These are phyloP conservation scores for Poa pratensis DNA, from an alignment of 176 grass and related monocot genomes.

Conservation along the genomic window DNA sequence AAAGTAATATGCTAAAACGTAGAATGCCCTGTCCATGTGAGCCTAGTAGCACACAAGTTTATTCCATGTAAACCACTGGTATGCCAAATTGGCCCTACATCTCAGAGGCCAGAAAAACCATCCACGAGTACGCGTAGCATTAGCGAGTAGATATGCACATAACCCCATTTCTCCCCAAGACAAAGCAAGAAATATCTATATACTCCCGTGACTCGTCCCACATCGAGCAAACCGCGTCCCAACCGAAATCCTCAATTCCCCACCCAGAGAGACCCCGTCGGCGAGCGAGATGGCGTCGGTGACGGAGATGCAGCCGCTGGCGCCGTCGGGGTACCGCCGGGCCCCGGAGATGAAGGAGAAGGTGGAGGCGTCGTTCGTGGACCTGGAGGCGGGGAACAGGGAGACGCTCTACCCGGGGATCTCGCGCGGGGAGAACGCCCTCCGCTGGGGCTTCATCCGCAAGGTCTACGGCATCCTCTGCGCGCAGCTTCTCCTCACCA, in stretches of 20 bases:
- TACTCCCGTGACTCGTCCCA: background rate
- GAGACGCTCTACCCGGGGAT: slow-evolving; percentile 85
- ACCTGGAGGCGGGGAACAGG: slow-evolving; percentile 80
- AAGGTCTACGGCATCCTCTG: slow-evolving; percentile 99
- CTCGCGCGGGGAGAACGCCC: slow-evolving; percentile 80
- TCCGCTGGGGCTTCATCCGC: slow-evolving; percentile 98
- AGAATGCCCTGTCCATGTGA: too few species aligned
- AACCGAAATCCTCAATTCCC: slow-evolving; percentile 40
- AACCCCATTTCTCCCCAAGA: background rate
- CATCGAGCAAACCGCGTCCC: slow-evolving; percentile 24
- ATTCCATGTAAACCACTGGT: too few species aligned
- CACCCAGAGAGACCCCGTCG: background rate
- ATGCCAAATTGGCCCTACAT: slow-evolving; percentile 6
- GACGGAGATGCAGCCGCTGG: slow-evolving; percentile 70
- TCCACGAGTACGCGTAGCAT: slow-evolving; percentile 16
- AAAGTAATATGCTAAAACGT: too few species aligned
- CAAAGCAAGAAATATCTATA: background rate
- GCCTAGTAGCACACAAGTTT: too few species aligned
- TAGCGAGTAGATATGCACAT: slow-evolving; percentile 11
- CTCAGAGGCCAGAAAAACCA: background rate
- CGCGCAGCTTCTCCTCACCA: slow-evolving; percentile 94
- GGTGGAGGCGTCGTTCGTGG: slow-evolving; percentile 54
- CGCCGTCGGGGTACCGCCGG: slow-evolving; percentile 59
- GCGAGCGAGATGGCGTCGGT: slow-evolving; percentile 43
- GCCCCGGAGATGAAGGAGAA: slow-evolving; percentile 76